Evolutionary conservation across 106 monocot genomes (phyloP).

Genomic region (Narthecium ossifragum): DNA sequence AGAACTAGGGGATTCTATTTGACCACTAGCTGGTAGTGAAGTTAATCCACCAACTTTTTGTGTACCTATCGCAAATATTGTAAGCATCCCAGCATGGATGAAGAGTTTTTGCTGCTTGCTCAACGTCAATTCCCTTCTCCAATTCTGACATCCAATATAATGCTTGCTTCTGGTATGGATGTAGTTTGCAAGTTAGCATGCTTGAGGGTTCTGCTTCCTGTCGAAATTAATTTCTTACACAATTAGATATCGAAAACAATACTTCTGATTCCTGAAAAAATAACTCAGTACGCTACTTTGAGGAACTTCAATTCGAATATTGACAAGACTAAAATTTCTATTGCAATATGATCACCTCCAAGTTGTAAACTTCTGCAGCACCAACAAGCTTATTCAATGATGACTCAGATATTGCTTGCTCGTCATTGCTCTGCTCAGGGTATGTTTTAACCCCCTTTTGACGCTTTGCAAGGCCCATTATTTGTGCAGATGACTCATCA

Average conservation of each 20-base stretch:
- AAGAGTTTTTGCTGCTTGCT: constrained; percentile 53
- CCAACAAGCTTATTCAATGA: constrained; percentile 86
- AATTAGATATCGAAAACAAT: background rate
- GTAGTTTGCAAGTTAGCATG: constrained; percentile 47
- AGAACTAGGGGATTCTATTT: background rate
- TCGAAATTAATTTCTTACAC: background rate
- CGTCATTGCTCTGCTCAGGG: constrained; percentile 53
- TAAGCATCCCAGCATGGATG: constrained; percentile 92
- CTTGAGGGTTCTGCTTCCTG: constrained; percentile 75
- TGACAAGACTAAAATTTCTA: background rate
- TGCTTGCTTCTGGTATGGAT: constrained; percentile 83
- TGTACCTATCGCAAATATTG: constrained; percentile 63
- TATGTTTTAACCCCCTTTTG: constrained; percentile 30
- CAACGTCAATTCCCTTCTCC: constrained; percentile 67
- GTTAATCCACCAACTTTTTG: background rate
- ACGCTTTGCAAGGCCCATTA: constrained; percentile 47
- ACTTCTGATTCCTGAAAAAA: background rate
- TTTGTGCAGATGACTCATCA: constrained; percentile 20
- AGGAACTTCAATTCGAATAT: background rate
- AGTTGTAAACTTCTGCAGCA: constrained; percentile 47
- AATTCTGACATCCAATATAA: constrained; percentile 80
- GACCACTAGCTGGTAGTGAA: background rate
- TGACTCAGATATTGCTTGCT: constrained; percentile 73
- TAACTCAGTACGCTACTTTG: background rate
- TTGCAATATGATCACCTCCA: constrained; percentile 67